Base-by-base conservation (phyloP, 805 yeast species). In the Candida germanica region DNA sequence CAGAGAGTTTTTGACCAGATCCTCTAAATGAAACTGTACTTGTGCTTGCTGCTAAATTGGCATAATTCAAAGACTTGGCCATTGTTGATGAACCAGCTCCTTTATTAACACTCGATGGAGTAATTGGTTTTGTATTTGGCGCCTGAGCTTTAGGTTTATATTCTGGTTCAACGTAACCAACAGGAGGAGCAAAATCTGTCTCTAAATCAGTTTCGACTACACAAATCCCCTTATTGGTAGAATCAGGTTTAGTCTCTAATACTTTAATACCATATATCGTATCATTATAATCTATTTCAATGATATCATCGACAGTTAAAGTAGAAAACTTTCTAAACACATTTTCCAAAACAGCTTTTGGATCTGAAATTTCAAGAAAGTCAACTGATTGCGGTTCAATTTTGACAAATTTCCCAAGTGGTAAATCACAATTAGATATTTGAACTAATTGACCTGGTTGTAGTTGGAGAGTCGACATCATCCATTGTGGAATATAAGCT, bases 121-220 rank as follows among this genome's bases (percentile, higher is more conserved):
- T 51, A 8, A 66, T 58, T 20, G 71, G 54, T 9, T 48, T 52
- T 2, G 49, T 35, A 1, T 62, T 49, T 6, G 71, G 62, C 36
- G 60, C 60, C n/a, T 58, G 52, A 10, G 55, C 54, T 29, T 62
- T 59, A 13, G 78, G 77, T 38, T 62, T 69, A 44, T 67, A 56
- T 39, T 85, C 88, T 1, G 96, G 96, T 55, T 91, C 98, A 13
- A 86, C 96, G 56, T 93, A 93, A 0, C 99, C 99, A 4, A 91
- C 96, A 0, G 99, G 99, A 2, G 98, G 96, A 1, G 97, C 98
- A 66, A 93, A 93, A 55, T 93, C 99, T 0, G 97, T 95, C 40
- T 87, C 95, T 43, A 93, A 70, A 64, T 93, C 98, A 0, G 98
- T 93, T 56, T 93, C 99, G 18, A 93, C 87, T 4, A 93, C 96